Conservation (phyloP, 345 rosid species). For the Crucihimalaya himalaica region DNA sequence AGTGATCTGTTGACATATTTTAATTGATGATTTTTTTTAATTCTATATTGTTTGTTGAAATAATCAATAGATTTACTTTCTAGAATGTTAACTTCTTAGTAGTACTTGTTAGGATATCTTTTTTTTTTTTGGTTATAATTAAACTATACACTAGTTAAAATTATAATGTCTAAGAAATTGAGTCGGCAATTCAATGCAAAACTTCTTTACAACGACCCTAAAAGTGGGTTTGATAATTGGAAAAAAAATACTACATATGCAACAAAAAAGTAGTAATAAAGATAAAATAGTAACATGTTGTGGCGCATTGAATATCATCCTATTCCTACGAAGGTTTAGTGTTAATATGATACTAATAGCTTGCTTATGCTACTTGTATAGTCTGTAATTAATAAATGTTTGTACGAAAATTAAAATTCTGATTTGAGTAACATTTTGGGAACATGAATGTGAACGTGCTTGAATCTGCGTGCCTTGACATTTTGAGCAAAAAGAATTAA, state of each 20-base stretch:
- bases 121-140: neutral
- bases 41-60: neutral
- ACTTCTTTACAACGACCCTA: slow-evolving; percentile 29
- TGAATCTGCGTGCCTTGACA: slow-evolving; percentile 41
- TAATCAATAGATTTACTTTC: neutral
- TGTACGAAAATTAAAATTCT: slow-evolving; percentile 2
- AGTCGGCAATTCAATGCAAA: slow-evolving; percentile 29
- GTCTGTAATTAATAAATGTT: too few species aligned
- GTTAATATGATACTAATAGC: slow-evolving; percentile 16
- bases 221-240: slow-evolving; percentile 28
- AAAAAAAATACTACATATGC: neutral
- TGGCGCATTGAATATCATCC: slow-evolving; percentile 40
- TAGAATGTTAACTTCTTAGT: neutral
- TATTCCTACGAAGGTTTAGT: slow-evolving; percentile 13
- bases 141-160: neutral
- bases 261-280: neutral
- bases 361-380: slow-evolving; percentile 34
- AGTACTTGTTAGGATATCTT: neutral
- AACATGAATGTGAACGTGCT: slow-evolving; percentile 42
- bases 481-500: slow-evolving; percentile 31
- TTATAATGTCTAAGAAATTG: neutral
- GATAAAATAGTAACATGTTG: slow-evolving; percentile 30
- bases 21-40: neutral
- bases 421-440: slow-evolving; percentile 39
- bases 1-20: slow-evolving; percentile 8